A percentile compares a stretch with the other conserved stretches of the same genome.
Conservation (phyloP, 2,329 filamentous ascomycete genomes). For the Aspergillus arachidicola region DNA sequence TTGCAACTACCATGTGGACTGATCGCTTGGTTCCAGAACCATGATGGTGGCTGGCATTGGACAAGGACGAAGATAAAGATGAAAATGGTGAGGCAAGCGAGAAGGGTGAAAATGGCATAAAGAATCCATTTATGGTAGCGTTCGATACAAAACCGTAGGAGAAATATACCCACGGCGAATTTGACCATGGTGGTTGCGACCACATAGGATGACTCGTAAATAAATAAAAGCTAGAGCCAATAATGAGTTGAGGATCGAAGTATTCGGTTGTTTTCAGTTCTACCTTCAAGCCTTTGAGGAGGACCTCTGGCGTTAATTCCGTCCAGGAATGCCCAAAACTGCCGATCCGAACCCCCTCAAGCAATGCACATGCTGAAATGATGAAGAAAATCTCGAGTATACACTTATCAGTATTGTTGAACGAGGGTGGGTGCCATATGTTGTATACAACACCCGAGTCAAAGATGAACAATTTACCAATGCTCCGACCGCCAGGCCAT, state of each 20-base stretch:
- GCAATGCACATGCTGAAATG: neutral
- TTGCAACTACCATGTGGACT: neutral
- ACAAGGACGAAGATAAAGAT: conserved; percentile 3
- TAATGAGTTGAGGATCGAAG: neutral
- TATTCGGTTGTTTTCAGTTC: too few relatives aligned
- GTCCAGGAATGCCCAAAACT: neutral
- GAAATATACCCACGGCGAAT: conserved; percentile 4
- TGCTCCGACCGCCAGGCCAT: neutral
- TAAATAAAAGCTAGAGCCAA: neutral
- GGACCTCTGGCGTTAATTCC: neutral
- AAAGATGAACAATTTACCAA: neutral
- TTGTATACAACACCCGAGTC: neutral
- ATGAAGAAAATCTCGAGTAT: neutral
- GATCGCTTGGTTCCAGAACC: conserved; percentile 7
- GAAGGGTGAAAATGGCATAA: neutral
- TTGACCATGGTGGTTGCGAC: neutral
- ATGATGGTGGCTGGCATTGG: conserved; percentile 2
- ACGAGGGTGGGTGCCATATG: neutral
- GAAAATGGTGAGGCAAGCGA: neutral
- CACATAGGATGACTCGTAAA: neutral
- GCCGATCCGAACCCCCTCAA: neutral
- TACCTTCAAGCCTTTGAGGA: conserved; percentile 9
- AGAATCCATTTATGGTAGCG: neutral
- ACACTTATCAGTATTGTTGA: neutral
- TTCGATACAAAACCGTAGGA: conserved; percentile 3